Evolutionary conservation across 768 basidiomycete genomes (phyloP).

Genomic region (Suillus americanus): DNA sequence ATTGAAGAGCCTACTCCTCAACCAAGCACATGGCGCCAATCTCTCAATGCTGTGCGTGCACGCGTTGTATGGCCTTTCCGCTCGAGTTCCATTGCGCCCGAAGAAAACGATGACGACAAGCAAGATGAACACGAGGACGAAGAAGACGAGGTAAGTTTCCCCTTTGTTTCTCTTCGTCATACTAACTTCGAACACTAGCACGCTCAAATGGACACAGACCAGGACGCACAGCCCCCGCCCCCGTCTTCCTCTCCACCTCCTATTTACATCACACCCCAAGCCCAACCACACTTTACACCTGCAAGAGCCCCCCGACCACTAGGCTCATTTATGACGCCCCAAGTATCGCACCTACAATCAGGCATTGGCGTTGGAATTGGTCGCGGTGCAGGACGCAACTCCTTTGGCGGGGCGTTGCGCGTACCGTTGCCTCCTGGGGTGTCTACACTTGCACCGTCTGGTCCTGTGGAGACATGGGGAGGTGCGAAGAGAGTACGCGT

Average conservation of each 20-base stretch:
- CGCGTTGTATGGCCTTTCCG: slow-evolving; percentile 29
- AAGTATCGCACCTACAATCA: slow-evolving; percentile 27
- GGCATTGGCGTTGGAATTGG: slow-evolving; percentile 6
- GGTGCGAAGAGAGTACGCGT: slow-evolving; percentile 41
- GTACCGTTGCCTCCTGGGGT: slow-evolving; percentile 3
- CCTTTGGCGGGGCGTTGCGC: slow-evolving; percentile 38
- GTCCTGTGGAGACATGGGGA: slow-evolving; percentile 25
- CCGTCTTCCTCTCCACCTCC: background rate
- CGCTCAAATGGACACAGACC: background rate
- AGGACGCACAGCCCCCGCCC: slow-evolving; percentile 3
- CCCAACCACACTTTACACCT: background rate
- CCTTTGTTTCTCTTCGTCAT: background rate
- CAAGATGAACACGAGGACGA: slow-evolving; percentile 24
- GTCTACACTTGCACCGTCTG: slow-evolving; percentile 22
- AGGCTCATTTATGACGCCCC: slow-evolving; percentile 60
- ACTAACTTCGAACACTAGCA: background rate
- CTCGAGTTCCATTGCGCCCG: slow-evolving; percentile 22
- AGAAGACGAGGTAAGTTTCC: slow-evolving; percentile 13
- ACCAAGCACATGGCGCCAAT: slow-evolving; percentile 30
- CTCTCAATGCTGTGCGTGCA: slow-evolving; percentile 32
- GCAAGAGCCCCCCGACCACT: slow-evolving; percentile 19
- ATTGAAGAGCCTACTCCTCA: slow-evolving; percentile 7
- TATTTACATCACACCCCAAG: background rate
- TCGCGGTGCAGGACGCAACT: slow-evolving; percentile 31
- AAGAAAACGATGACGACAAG: slow-evolving; percentile 19